phyloP scores from a whole-genome alignment of 306 rosid species.

The Herpetospermum pedunculosum region DNA sequence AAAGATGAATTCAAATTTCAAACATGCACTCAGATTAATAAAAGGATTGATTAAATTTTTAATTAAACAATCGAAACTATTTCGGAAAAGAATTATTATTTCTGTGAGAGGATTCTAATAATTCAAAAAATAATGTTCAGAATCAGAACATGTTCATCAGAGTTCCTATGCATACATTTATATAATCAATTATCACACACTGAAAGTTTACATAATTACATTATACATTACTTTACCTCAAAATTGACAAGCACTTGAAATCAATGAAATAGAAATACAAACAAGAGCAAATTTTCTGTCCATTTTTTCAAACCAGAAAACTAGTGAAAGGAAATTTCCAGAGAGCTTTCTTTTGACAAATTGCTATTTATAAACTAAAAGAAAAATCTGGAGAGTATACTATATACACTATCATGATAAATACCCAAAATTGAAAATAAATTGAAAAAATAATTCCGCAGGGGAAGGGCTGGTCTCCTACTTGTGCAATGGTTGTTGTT shows the following conservation, averaged over 20 bases:
- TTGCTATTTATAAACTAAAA: conserved; percentile 22
- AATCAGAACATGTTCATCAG: background rate
- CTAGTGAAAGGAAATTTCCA: conserved; percentile 2
- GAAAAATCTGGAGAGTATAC: conserved; percentile 28
- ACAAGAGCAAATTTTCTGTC: conserved; percentile 25
- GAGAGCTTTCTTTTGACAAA: conserved; percentile 28
- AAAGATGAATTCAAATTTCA: background rate
- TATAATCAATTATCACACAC: conserved; percentile 7
- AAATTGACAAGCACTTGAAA: conserved; percentile 7
- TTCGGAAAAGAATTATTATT: background rate
- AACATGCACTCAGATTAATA: background rate
- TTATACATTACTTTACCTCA: background rate
- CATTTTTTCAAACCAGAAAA: conserved; percentile 16
- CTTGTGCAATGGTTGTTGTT: background rate
- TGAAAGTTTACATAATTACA: conserved; percentile 6
- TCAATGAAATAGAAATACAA: conserved; percentile 35
- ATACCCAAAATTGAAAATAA: conserved; percentile 30
- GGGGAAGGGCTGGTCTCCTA: conserved; percentile 1
- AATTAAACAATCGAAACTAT: background rate
- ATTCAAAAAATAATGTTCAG: background rate
- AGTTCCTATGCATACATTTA: background rate
- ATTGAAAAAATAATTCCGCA: conserved; percentile 13
- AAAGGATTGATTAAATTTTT: background rate
- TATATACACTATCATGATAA: conserved; percentile 49
- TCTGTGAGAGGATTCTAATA: background rate